phyloP scores from a whole-genome alignment of 2,329 filamentous ascomycete genomes.

The Penicillium sp. region DNA sequence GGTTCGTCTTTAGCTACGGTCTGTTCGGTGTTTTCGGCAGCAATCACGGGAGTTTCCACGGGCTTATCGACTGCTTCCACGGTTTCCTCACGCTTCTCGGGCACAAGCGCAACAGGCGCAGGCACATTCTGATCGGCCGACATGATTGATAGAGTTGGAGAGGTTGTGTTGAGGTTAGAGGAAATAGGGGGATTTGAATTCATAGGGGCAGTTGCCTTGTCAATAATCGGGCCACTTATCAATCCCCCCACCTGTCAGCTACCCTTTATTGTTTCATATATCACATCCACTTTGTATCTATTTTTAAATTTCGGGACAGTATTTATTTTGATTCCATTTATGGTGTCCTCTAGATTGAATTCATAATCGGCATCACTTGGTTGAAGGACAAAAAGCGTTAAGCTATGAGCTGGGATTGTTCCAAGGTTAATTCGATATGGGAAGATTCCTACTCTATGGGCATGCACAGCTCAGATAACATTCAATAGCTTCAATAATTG shows the following conservation, averaged over 20 bases:
- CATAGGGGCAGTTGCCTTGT: conserved; percentile 16
- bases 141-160: conserved; percentile 13
- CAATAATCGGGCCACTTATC: conserved; percentile 18
- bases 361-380: background rate
- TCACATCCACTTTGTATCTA: background rate
- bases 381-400: too few species aligned
- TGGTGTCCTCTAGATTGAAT: background rate
- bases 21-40: conserved; percentile 4
- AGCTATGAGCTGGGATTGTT: background rate
- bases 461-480: background rate
- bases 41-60: conserved; percentile 10
- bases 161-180: background rate
- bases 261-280: background rate
- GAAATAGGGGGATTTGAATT: conserved; percentile 13
- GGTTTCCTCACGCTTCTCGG: conserved; percentile 17
- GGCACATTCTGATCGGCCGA: conserved; percentile 16
- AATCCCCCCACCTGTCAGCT: conserved; percentile 20
- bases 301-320: background rate
- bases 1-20: conserved; percentile 5
- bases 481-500: background rate
- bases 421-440: too few species aligned
- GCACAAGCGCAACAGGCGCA: background rate
- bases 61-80: conserved; percentile 13
- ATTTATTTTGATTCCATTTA: background rate
- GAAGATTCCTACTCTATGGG: background rate